Conservation (phyloP, 1,139 yeast genomes). For the Blastobotrys illinoisensis region DNA sequence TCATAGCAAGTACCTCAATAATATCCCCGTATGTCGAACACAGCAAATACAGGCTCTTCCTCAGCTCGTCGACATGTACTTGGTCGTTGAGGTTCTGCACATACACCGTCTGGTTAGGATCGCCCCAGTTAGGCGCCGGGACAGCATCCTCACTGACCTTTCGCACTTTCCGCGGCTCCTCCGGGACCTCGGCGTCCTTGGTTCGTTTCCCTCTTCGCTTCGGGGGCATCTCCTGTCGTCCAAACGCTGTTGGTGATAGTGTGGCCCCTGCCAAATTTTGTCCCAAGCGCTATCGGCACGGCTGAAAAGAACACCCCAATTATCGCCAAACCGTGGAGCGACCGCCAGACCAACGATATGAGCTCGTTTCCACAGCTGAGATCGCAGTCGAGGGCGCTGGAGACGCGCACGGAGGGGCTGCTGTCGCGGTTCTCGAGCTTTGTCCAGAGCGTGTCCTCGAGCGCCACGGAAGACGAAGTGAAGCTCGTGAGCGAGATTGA, state of each 20-base stretch:
- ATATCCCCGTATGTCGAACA: slow-evolving; percentile 68
- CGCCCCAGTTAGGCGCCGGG: slow-evolving; percentile 13
- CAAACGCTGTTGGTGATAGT: background rate
- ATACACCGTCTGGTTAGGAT: slow-evolving; percentile 51
- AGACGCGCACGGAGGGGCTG: slow-evolving; percentile 48
- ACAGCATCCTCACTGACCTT: background rate
- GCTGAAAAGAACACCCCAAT: background rate
- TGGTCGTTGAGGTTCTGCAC: slow-evolving; percentile 63
- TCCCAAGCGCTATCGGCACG: background rate
- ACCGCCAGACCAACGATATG: slow-evolving; percentile 11
- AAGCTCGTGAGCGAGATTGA: slow-evolving; percentile 42
- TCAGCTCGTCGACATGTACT: slow-evolving; percentile 43
- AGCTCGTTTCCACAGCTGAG: slow-evolving; percentile 44
- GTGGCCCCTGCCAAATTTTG: slow-evolving; percentile 1
- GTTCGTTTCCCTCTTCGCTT: slow-evolving; percentile 3
- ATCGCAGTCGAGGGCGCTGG: slow-evolving; percentile 51
- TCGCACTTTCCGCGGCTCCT: slow-evolving; percentile 3
- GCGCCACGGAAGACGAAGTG: slow-evolving; percentile 45
- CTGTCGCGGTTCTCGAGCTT: slow-evolving; percentile 49
- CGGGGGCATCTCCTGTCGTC: slow-evolving; percentile 4
- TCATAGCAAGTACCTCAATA: slow-evolving; percentile 47
- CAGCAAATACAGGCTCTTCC: slow-evolving; percentile 52
- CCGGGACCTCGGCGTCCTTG: background rate
- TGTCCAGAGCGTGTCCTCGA: slow-evolving; percentile 46
- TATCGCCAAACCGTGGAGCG: background rate